A percentile compares a stretch with the other conserved stretches of the same genome.
Evolutionary conservation across 225 moss, liverwort and hornwort species (phyloP).

Genomic region (Bryoerythrophyllum caledonicum): DNA sequence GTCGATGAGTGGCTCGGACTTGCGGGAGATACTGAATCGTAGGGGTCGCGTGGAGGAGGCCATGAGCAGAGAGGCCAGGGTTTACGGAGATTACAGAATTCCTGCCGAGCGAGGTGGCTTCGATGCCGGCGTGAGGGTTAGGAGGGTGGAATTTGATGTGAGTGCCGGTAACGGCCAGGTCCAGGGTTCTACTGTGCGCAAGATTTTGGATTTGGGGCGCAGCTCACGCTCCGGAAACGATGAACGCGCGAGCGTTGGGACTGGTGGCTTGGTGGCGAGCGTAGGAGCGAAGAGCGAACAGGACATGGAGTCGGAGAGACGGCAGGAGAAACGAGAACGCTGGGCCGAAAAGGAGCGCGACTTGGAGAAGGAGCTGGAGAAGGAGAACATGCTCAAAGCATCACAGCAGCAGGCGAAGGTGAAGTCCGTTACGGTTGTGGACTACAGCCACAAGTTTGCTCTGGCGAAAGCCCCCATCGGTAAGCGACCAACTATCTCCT

Average conservation of each 20-base stretch:
- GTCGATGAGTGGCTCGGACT: conserved; percentile 32
- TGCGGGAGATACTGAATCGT: conserved; percentile 44
- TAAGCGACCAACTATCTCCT: conserved; percentile 12
- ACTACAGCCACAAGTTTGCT: conserved; percentile 61
- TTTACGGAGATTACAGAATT: conserved; percentile 13
- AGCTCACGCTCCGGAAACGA: conserved; percentile 2
- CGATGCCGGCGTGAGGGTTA: conserved; percentile 14
- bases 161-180: conserved; percentile 22
- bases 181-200: conserved; percentile 28
- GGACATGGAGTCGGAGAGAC: conserved; percentile 40
- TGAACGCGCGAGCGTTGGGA: conserved; percentile 17
- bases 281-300: conserved; percentile 22
- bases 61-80: conserved; percentile 24
- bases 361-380: conserved; percentile 42
- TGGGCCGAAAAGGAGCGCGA: conserved; percentile 64
- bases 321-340: conserved; percentile 43
- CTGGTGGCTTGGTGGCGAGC: conserved; percentile 11
- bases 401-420: conserved; percentile 13
- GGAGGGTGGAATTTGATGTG: conserved; percentile 33
- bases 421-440: conserved; percentile 58
- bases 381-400: conserved; percentile 40
- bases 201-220: conserved; percentile 10
- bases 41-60: conserved; percentile 9
- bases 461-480: conserved; percentile 53
- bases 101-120: not conserved